Evolutionary conservation across 2,329 filamentous ascomycete genomes (phyloP).

Genomic region (Aspergillus terreus): DNA sequence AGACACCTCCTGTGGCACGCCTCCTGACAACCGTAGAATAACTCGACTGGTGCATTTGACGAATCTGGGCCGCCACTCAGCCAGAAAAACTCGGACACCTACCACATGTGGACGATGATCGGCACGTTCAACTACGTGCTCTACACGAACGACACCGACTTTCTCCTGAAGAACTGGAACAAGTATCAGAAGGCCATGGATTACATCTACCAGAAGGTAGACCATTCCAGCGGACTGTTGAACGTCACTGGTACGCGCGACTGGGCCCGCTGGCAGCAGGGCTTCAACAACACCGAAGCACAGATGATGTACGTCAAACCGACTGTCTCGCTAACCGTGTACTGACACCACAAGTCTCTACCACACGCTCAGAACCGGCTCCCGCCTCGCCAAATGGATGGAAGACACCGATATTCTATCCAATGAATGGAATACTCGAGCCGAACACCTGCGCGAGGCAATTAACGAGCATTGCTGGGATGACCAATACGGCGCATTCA

Average conservation of each 20-base stretch:
- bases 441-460: constrained; percentile 38
- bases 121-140: constrained; percentile 58
- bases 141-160: constrained; percentile 51
- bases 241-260: constrained; percentile 50
- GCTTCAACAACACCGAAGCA: constrained; percentile 50
- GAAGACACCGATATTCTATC: constrained; percentile 40
- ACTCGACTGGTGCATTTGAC: constrained; percentile 30
- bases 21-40: constrained; percentile 16
- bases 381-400: constrained; percentile 48
- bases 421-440: constrained; percentile 36
- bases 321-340: too few species aligned
- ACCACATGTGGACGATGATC: constrained; percentile 53
- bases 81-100: constrained; percentile 32
- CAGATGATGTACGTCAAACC: constrained; percentile 43
- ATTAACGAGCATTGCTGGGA: constrained; percentile 52
- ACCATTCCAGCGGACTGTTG: constrained; percentile 43
- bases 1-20: not conserved
- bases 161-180: constrained; percentile 47
- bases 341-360: constrained; percentile 38
- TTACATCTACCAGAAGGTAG: constrained; percentile 44
- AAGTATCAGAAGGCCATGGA: constrained; percentile 48
- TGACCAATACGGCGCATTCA: constrained; percentile 47
- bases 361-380: constrained; percentile 52
- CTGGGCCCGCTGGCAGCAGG: constrained; percentile 51
- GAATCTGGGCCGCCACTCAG: constrained; percentile 34